Evolutionary conservation across 2,329 filamentous ascomycete genomes (phyloP).

Genomic region (Aureobasidium subglaciale): DNA sequence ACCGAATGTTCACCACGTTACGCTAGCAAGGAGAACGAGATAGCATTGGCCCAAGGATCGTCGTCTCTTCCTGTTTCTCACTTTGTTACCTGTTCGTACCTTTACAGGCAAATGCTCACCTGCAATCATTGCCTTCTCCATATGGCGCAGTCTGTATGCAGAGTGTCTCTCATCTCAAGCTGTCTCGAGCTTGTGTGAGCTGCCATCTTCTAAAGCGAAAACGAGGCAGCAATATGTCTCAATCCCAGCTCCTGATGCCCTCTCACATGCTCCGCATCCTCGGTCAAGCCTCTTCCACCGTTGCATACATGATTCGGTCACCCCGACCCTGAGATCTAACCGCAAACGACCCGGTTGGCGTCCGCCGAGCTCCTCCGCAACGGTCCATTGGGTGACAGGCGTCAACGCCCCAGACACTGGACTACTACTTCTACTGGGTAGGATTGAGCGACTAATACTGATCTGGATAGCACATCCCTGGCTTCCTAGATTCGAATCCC

Average conservation of each 20-base stretch:
- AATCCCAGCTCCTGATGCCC: not conserved
- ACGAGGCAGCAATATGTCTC: not conserved
- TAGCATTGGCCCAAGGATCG: no score
- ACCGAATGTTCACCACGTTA: no score
- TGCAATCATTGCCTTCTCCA: no score
- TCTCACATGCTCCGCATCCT: not conserved
- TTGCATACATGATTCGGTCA: not conserved
- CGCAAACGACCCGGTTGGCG: not conserved
- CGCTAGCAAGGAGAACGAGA: no score
- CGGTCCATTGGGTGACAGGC: not conserved
- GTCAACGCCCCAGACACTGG: not conserved
- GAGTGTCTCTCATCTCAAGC: no score
- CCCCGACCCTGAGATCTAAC: not conserved
- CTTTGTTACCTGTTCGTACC: no score
- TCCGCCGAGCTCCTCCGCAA: constrained; percentile 7
- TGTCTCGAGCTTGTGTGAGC: not conserved
- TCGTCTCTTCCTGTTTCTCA: no score
- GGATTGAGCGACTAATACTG: not conserved
- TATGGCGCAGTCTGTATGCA: no score
- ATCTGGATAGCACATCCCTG: not conserved
- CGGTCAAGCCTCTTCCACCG: not conserved
- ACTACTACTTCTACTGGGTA: not conserved
- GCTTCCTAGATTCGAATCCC: not conserved
- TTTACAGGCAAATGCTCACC: no score
- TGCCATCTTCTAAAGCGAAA: not conserved